These are phyloP conservation scores for Lonicera japonica DNA, from an alignment of 129 eudicot genomes.

Conservation along the genomic window DNA sequence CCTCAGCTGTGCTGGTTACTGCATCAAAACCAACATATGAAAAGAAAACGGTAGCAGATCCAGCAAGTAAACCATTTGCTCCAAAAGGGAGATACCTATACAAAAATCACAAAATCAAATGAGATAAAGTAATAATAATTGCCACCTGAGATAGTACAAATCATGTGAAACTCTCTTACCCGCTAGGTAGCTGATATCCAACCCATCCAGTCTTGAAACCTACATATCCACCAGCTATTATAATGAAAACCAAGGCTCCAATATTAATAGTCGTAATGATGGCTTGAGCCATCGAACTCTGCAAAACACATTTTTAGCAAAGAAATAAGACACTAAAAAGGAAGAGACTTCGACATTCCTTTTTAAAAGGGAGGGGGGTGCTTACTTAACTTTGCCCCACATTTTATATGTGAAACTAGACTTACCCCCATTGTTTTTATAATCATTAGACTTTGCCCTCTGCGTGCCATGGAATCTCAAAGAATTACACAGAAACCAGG, in stretches of 20 bases:
- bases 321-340: constrained; percentile 9
- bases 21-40: constrained; percentile 71
- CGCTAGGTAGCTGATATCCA: constrained; percentile 49
- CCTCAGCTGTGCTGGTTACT: constrained; percentile 71
- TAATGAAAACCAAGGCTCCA: constrained; percentile 46
- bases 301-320: constrained; percentile 12
- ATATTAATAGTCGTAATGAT: constrained; percentile 52
- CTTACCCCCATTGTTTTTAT: no score
- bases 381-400: no score
- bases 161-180: constrained; percentile 27
- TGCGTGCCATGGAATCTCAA: no score
- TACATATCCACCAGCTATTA: constrained; percentile 50
- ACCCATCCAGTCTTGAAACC: constrained; percentile 61
- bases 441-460: no score
- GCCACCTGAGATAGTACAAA: background rate
- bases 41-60: constrained; percentile 65
- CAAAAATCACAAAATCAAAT: background rate
- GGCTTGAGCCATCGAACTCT: constrained; percentile 67
- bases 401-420: no score
- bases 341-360: no score
- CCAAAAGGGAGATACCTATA: constrained; percentile 60
- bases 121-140: constrained; percentile 2
- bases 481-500: no score
- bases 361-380: no score
- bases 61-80: constrained; percentile 52